Percentiles rank a stretch among this genome's conserved stretches.
phyloP scores from a whole-genome alignment of 163 green algal species.

The Scenedesmus sp. region DNA sequence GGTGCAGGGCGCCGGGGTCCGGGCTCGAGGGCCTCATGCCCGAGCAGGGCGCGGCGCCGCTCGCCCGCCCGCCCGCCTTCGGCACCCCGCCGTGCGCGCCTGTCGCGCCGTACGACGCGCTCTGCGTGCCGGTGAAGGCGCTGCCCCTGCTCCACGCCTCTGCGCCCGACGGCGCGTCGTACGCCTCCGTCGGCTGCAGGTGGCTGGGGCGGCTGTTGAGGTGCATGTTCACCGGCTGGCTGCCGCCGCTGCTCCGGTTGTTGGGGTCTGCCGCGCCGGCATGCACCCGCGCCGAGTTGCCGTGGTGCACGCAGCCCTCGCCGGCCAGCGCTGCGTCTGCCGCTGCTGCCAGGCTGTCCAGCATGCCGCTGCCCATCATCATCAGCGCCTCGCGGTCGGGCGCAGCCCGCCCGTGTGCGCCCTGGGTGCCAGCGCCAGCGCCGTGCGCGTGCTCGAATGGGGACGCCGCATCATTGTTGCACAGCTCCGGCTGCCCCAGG shows the following conservation, averaged over 20 bases:
- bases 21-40: slow-evolving; percentile 21
- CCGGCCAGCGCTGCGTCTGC: neutral
- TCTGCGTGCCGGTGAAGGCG: neutral
- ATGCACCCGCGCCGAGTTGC: neutral
- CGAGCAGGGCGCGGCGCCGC: neutral
- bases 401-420: neutral
- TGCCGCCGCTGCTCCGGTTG: neutral
- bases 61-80: neutral
- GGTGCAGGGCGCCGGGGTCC: neutral
- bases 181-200: neutral
- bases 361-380: slow-evolving; percentile 3
- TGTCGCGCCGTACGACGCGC: neutral
- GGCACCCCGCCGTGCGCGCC: neutral
- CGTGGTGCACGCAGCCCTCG: slow-evolving; percentile 3
- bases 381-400: neutral
- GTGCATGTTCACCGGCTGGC: neutral
- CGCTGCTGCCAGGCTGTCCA: slow-evolving; percentile 20
- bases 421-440: neutral
- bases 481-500: neutral
- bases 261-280: neutral
- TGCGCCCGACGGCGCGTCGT: neutral
- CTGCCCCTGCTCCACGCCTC: neutral
- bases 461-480: neutral
- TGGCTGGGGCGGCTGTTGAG: neutral
- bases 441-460: neutral